phyloP scores from a whole-genome alignment of 2,329 filamentous ascomycete species.

The Ciborinia camelliae region DNA sequence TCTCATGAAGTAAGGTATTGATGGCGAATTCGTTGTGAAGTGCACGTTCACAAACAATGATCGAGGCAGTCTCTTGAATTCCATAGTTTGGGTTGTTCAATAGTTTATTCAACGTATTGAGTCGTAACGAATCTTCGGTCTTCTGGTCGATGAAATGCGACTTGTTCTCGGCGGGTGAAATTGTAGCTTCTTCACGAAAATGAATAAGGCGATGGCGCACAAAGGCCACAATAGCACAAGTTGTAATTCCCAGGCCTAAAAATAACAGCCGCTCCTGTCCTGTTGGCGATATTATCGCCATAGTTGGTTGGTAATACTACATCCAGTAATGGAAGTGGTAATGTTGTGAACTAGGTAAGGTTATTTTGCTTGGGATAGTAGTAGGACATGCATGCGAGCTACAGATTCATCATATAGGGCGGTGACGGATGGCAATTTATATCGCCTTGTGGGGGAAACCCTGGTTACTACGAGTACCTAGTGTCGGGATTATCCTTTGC shows the following conservation, averaged over 20 bases:
- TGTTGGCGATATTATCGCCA: slow-evolving; percentile 34
- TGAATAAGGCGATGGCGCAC: slow-evolving; percentile 57
- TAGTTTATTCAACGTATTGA: slow-evolving; percentile 64
- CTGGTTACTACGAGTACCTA: background rate
- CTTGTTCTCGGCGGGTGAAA: slow-evolving; percentile 62
- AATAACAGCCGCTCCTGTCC: slow-evolving; percentile 32
- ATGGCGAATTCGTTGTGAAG: slow-evolving; percentile 56
- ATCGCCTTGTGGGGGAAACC: background rate
- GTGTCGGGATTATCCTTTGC: background rate
- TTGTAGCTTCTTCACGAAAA: slow-evolving; percentile 62
- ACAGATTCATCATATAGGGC: slow-evolving; percentile 6
- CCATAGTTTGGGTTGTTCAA: slow-evolving; percentile 68
- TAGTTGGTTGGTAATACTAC: slow-evolving; percentile 26
- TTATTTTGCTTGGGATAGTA: background rate
- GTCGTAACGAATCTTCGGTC: slow-evolving; percentile 67
- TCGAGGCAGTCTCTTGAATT: slow-evolving; percentile 65
- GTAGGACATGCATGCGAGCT: background rate
- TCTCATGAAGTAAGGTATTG: slow-evolving; percentile 52
- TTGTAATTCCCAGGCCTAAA: slow-evolving; percentile 45
- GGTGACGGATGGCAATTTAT: slow-evolving; percentile 10
- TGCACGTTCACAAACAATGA: slow-evolving; percentile 54
- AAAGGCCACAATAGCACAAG: slow-evolving; percentile 54
- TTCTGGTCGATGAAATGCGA: slow-evolving; percentile 72
- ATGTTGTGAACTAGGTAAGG: background rate
- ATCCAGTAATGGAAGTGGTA: slow-evolving; percentile 22